Base-by-base conservation (phyloP, 2,329 filamentous ascomycete species). In the Nothomitra cinnamomea region DNA sequence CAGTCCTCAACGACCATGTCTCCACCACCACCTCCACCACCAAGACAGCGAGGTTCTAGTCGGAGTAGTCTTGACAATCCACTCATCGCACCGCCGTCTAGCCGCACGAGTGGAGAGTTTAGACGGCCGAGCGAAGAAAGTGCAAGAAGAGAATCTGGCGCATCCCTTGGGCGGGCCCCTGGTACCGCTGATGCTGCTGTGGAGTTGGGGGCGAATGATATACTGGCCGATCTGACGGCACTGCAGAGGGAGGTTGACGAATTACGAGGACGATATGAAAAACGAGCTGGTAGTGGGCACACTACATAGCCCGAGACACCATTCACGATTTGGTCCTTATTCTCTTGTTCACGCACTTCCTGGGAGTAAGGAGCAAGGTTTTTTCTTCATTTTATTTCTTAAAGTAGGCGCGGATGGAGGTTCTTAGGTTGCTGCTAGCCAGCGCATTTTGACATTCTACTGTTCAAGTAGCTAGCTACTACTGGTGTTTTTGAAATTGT, bases 161-260 rank as follows among this genome's bases (percentile, higher is more conserved):
- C 2, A 17, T 35, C 45, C 13, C 25, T 49, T 24, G 45, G 45
- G 5, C 24, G 15, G 24, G 45, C 25, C 22, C 45, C 45, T 49
- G 25, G 45, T 12, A n/a, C 25, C 28, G 13, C 13, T 32, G 45
- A 35, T 35, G 45, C 13, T 19, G 13, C 45, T n/a, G 13, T 17
- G 13, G 50, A 52, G 2, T 6, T 52, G 10, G 24, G 21, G 6
- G 40, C 36, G 50, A 59, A 62, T 70, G 77, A 85, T 61, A 86
- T 89, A 56, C 66, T 90, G 58, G 83, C 83, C 1, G 83, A 89
- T 63, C 66, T 90, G 54, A 76, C 78, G 48, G 79, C 80, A 21
- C 66, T 90, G 57, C 84, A 87, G 66, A 76, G 76, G 62, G 85
- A 90, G 62, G 84, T 90, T 40, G 84, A 90, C 66, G 83, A 78